Percentiles rank a stretch among this genome's conserved stretches.
These are phyloP conservation scores for Wickerhamiella shivajii DNA, from an alignment of 805 yeast species.

Conservation along the genomic window DNA sequence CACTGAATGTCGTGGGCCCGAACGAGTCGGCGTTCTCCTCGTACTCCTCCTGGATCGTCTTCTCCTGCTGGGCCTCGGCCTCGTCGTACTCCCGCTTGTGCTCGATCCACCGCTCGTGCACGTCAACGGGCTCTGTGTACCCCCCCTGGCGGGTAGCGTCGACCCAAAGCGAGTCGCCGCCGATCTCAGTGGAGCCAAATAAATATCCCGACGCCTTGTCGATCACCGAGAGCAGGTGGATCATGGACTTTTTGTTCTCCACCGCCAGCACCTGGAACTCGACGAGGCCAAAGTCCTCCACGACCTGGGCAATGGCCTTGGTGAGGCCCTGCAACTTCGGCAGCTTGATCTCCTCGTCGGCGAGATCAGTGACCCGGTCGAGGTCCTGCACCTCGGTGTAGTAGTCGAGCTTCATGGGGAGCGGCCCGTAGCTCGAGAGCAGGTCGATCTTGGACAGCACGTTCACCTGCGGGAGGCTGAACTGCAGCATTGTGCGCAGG, in stretches of 20 bases:
- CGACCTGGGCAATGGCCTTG: conserved; percentile 62
- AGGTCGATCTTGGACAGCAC: conserved; percentile 86
- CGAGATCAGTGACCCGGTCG: conserved; percentile 45
- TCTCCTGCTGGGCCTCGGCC: conserved; percentile 29
- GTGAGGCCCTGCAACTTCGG: conserved; percentile 53
- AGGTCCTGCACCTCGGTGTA: conserved; percentile 90
- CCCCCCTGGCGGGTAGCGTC: conserved; percentile 81
- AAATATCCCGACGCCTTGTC: conserved; percentile 91
- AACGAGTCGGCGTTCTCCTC: conserved; percentile 60
- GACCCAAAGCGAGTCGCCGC: conserved; percentile 98
- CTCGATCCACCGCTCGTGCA: conserved; percentile 94
- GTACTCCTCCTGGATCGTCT: conserved; percentile 26
- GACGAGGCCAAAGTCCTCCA: conserved; percentile 76
- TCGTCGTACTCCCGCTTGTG: conserved; percentile 65
- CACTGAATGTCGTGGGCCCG: conserved; percentile 10
- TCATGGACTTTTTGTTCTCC: conserved; percentile 88
- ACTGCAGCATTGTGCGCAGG: conserved; percentile 79
- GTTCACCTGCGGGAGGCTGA: conserved; percentile 85
- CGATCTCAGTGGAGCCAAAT: conserved; percentile 83
- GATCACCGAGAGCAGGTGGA: conserved; percentile 53
- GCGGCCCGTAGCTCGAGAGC: conserved; percentile 56
- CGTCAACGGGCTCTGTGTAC: conserved; percentile 40
- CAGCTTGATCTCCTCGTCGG: conserved; percentile 56
- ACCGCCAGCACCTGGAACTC: conserved; percentile 80
- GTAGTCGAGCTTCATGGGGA: conserved; percentile 66